Evolutionary conservation across 306 rosid genomes (phyloP), one percentile per base, ranked within the genome.

Genomic region (Rubus idaeus): DNA sequence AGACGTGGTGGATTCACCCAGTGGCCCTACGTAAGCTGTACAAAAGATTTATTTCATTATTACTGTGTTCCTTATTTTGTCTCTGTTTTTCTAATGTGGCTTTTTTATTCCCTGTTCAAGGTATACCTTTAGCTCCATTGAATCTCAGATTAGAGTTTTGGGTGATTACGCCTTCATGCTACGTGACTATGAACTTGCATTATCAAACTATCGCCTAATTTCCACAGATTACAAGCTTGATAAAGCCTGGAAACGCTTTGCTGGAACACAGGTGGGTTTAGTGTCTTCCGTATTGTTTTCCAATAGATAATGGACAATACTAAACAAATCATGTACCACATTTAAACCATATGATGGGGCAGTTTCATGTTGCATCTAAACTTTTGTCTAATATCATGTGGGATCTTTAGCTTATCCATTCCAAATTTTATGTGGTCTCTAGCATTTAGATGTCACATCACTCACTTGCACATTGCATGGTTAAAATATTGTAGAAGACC

Each of bases 151-250:
- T 82, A 87, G 99, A 85, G 89, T 91, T 80, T 87, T 92, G 92
- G 99, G 99, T 80, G 99, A 96, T 79, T 91, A 88, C 83, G 99
- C 99, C 83, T 96, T 96, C 89, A 91, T 96, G 99, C 84, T 96
- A 83, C 83, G 89, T 69, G 99, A 96, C 86, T 96, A 96, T 80
- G 99, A 96, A 79, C 98, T 96, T 86, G 99, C 98, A 13, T 70
- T 96, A 85, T 92, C 98, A 41, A 96, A 92, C 77, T 96, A 96
- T 84, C 98, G 99, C 77, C 83, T 96, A 74, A 91, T 95, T 81
- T 95, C 99, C 56, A 92, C 96, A 16, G 99, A 95, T 86, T 95
- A 92, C 97, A 95, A 95, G 83, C 96, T 95, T 84, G 99, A 95
- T 84, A 95, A 95, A 84, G 99, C 97, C 81, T 95, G 97, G 99